Percentiles rank a stretch among this genome's conserved stretches.
Evolutionary conservation across 495 filamentous ascomycete species (phyloP).

Genomic region (Aspergillus campestris): DNA sequence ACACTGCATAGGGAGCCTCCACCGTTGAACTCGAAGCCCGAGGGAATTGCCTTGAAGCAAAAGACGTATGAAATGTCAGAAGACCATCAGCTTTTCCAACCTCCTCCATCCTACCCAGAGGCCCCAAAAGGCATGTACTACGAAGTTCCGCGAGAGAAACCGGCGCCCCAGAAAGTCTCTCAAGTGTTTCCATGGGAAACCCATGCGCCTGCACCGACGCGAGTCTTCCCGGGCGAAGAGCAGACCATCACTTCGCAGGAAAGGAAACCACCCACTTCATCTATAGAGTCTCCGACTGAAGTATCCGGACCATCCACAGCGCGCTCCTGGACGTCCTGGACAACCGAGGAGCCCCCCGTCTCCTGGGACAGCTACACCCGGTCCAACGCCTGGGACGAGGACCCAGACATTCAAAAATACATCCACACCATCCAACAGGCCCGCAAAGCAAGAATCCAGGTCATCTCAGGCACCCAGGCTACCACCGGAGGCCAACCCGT

Average conservation of each 20-base stretch:
- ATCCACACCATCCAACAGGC: slow-evolving; percentile 60
- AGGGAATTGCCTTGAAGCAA: slow-evolving; percentile 66
- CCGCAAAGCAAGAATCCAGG: slow-evolving; percentile 53
- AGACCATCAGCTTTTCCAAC: slow-evolving; percentile 59
- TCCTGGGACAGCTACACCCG: slow-evolving; percentile 57
- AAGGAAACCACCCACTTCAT: slow-evolving; percentile 2
- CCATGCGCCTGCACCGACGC: slow-evolving; percentile 53
- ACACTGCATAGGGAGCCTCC: slow-evolving; percentile 55
- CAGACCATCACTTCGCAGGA: slow-evolving; percentile 5
- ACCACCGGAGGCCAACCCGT: not conserved
- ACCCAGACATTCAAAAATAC: slow-evolving; percentile 73
- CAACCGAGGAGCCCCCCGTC: slow-evolving; percentile 37
- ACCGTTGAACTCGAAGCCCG: slow-evolving; percentile 62
- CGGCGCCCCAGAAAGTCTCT: slow-evolving; percentile 46
- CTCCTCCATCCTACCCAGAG: slow-evolving; percentile 68
- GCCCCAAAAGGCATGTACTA: slow-evolving; percentile 82
- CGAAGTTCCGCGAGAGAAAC: slow-evolving; percentile 56
- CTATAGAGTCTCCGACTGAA: slow-evolving; percentile 25
- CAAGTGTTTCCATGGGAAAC: slow-evolving; percentile 84
- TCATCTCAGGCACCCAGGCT: slow-evolving; percentile 25
- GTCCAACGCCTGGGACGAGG: slow-evolving; percentile 82
- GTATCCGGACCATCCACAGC: slow-evolving; percentile 4
- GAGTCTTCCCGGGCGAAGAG: slow-evolving; percentile 60
- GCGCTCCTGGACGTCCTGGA: slow-evolving; percentile 32
- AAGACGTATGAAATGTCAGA: slow-evolving; percentile 70